Base-by-base conservation (phyloP, 768 basidiomycete genomes). In the Termitomyces titanicus region DNA sequence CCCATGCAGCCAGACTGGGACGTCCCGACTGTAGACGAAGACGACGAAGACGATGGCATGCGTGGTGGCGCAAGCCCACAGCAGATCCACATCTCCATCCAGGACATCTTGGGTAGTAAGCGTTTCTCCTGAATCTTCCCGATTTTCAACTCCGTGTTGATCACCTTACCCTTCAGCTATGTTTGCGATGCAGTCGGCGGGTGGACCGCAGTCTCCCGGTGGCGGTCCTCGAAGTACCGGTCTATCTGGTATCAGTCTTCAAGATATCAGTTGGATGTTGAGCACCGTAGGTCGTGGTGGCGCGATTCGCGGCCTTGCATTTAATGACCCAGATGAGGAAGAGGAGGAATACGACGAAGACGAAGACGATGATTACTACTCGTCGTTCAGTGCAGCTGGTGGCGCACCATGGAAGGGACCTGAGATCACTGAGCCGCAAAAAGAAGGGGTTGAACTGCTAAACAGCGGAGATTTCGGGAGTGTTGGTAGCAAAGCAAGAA, bases 401-500 rank as follows among this genome's bases (percentile, higher is more conserved):
- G n/a, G 37, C 22, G 29, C 38, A 31, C 48, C 58, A 40, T 73
- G 70, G 70, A 67, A 64, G 59, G 66, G 53, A 2, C 59, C 59
- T 1, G 34, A 67, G 42, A 74, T 79, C 22, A 81, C 69, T 18
- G 79, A 86, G 55, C 88, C 91, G 6, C 80, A 86, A 67, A 62
- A 79, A 48, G 76, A 72, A 31, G 93, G 93, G 2, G 63, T 84
- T 15, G 74, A 80, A 39, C 75, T 96, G 12, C 75, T 92, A 10
- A 79, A 79, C 60, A 78, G 84, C 61, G 93, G 93, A 44, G 89
- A 94, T 51, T 96, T 94, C 68, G 92, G 92, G 17, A 71, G 80
- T 54, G 74, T 90, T 33, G 72, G 74, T 34, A 69, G 74, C 52
- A 85, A 85, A 64, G 64, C 77, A 13, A 74, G 70, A 58, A 68